phyloP scores from a whole-genome alignment of 352 stramenopile genomes.

The Phytophthora tubulina region DNA sequence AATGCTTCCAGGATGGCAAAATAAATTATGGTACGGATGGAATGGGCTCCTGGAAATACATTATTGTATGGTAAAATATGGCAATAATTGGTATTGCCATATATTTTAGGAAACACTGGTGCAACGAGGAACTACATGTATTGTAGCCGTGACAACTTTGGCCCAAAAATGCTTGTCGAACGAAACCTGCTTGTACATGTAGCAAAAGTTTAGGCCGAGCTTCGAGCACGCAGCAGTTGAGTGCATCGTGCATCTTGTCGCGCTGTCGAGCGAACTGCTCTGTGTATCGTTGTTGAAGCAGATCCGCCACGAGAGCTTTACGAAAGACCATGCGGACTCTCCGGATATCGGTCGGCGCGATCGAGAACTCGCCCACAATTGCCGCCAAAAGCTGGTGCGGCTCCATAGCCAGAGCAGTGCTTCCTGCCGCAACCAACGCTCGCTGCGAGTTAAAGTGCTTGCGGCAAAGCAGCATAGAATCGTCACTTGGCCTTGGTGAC shows the following conservation, averaged over 20 bases:
- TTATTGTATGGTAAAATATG: too few species aligned
- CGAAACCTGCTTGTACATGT: too few species aligned
- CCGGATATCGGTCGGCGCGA: conserved; percentile 13
- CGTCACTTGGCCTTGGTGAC: neutral
- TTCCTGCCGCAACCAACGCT: conserved; percentile 1
- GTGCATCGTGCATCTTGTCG: neutral
- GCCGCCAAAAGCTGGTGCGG: neutral
- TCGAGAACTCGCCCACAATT: neutral
- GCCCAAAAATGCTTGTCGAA: too few species aligned
- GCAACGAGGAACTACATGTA: neutral
- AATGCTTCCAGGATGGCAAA: too few species aligned
- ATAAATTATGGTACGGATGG: too few species aligned
- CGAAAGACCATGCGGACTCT: conserved; percentile 3
- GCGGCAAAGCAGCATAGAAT: neutral
- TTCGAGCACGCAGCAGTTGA: too few species aligned
- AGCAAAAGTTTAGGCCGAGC: too few species aligned
- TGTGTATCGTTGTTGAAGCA: neutral
- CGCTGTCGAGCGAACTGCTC: neutral
- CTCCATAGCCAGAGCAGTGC: neutral
- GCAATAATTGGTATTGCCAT: too few species aligned
- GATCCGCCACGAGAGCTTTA: conserved; percentile 6
- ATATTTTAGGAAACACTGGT: too few species aligned
- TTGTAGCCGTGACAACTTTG: too few species aligned
- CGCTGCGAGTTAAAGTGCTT: conserved; percentile 2
- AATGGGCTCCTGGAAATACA: too few species aligned